These are phyloP conservation scores for Penicillium paneum DNA, from an alignment of 2,329 filamentous ascomycete species.

Conservation along the genomic window DNA sequence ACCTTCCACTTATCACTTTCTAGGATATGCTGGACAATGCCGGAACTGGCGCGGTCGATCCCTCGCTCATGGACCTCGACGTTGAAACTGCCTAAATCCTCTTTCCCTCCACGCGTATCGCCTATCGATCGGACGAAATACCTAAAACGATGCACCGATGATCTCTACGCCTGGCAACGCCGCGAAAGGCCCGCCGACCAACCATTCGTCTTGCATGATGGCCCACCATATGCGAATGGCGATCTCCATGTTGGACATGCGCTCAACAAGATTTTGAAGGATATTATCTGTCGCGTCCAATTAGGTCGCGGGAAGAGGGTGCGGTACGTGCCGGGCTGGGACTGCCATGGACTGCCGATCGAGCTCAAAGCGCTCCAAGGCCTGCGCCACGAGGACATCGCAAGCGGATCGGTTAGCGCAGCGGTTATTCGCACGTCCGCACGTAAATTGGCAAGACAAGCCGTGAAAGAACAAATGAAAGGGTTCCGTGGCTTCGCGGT, in stretches of 20 bases:
- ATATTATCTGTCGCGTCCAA: conserved; percentile 81
- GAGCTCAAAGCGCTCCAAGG: conserved; percentile 85
- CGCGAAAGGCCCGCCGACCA: conserved; percentile 50
- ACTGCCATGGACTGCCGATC: conserved; percentile 95
- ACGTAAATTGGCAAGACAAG: conserved; percentile 53
- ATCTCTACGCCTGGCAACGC: conserved; percentile 85
- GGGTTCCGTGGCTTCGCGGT: conserved; percentile 60
- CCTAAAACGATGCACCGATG: conserved; percentile 75
- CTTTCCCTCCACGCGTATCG: conserved; percentile 57
- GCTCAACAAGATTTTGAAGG: conserved; percentile 94
- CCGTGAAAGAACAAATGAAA: conserved; percentile 58
- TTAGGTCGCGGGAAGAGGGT: conserved; percentile 73
- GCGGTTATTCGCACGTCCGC: conserved; percentile 55
- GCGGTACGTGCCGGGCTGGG: conserved; percentile 88
- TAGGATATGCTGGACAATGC: conserved; percentile 33
- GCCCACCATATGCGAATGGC: conserved; percentile 94
- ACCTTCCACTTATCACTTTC: neutral
- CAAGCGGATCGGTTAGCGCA: conserved; percentile 33
- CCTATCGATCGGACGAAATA: conserved; percentile 53
- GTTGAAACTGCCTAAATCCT: conserved; percentile 70
- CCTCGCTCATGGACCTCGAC: conserved; percentile 66
- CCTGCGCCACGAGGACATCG: conserved; percentile 38
- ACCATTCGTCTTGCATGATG: conserved; percentile 84
- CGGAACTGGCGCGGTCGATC: conserved; percentile 36
- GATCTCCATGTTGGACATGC: conserved; percentile 88